Conservation (phyloP, 2,329 filamentous ascomycete species). For the Hypoxylon sp. region DNA sequence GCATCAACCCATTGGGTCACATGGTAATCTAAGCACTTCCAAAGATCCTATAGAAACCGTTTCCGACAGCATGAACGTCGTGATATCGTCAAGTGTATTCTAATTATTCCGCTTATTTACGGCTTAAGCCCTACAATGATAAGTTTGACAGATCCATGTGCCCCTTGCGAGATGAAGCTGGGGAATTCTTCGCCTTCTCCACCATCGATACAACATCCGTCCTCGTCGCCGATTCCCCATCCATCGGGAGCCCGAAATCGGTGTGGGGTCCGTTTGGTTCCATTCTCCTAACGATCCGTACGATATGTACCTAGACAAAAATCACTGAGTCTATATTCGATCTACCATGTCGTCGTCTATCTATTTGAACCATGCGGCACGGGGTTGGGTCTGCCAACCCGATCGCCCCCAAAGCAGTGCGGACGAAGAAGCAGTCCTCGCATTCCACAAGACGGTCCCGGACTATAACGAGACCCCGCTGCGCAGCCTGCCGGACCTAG, state of each 20-base stretch:
- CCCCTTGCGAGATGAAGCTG: conserved; percentile 1
- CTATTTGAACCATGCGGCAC: conserved; percentile 37
- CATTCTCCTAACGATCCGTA: too few relatives aligned
- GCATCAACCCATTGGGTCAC: too few relatives aligned
- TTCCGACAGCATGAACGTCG: too few relatives aligned
- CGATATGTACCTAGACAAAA: too few relatives aligned
- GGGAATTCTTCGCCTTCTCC: conserved; percentile 2
- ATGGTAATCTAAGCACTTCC: too few relatives aligned
- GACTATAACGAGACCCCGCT: conserved; percentile 41
- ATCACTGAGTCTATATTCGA: too few relatives aligned
- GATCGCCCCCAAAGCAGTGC: conserved; percentile 20
- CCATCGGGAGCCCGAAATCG: conserved; percentile 26
- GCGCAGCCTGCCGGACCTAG: conserved; percentile 52
- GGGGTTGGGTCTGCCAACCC: conserved; percentile 30
- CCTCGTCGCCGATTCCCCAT: conserved; percentile 1
- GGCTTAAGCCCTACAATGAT: not conserved
- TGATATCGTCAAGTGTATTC: too few relatives aligned
- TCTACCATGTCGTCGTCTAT: conserved; percentile 37
- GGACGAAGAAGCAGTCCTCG: conserved; percentile 31
- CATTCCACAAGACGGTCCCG: conserved; percentile 41
- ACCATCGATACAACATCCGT: conserved; percentile 5
- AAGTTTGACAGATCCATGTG: not conserved
- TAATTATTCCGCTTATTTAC: not conserved
- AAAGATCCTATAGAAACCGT: too few relatives aligned
- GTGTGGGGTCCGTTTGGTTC: conserved; percentile 8